Base-by-base conservation (phyloP, 257 asterid genomes). In the Primulina eburnea region DNA sequence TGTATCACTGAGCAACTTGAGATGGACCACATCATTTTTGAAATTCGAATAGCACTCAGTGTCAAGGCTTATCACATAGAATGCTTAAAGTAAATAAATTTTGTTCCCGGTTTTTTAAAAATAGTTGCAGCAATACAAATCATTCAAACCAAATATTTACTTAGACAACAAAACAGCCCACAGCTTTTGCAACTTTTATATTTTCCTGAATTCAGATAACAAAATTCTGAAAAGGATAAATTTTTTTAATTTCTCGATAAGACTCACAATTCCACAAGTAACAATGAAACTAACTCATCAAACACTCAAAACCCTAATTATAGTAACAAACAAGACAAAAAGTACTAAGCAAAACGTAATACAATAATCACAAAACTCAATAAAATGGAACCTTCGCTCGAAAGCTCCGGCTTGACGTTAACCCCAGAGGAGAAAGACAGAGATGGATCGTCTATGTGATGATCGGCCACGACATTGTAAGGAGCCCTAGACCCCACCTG, bases 361-460 rank as follows among this genome's bases (percentile, higher is more conserved):
- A 5, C 71, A 33, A 34, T 57, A 37, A 64, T 40, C 40, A 18
- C 11, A 40, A 9, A 40, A 38, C 35, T 12, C 38, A 28, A 17
- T 2, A 38, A 62, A 21, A 8, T 7, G 71, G 7, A 71, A 89
- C 96, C 97, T 86, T 89, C 96, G 21, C 83, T 81, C 63, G 95
- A 73, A 76, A 76, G 76, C 75, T 87, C 91, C 65, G 80, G 90
- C 81, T 83, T 89, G 76, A 82, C 68, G 68, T 53, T 75, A 62
- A 55, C 79, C 34, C 75, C 60, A 20, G 88, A 64, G 58, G 82
- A 64, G 76, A 82, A 74, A 43, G 79, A 68, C 65, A 80, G 30
- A 32, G 84, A 69, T 2, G 86, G 79, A 69, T 82, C 87, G 58
- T 84, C 89, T 50, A 80, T 80, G 21, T 71, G 84, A 32, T 85